Evolutionary conservation across 2,329 filamentous ascomycete genomes (phyloP).

Genomic region (Phaeoacremonium minimum): DNA sequence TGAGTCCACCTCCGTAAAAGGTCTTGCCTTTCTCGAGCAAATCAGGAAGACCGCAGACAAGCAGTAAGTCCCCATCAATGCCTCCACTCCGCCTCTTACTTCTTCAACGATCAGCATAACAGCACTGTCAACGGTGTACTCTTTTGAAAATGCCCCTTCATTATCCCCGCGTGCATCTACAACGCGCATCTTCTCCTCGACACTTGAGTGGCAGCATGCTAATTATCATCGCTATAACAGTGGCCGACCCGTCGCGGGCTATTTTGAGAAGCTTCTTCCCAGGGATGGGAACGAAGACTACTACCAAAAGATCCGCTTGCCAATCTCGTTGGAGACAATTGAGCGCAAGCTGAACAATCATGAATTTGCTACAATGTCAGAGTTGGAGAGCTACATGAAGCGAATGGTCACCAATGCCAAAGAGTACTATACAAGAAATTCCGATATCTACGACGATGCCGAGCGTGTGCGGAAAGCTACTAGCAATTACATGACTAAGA

Average conservation of each 20-base stretch:
- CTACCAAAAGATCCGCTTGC: slow-evolving; percentile 72
- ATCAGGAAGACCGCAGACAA: slow-evolving; percentile 77
- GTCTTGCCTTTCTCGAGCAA: slow-evolving; percentile 69
- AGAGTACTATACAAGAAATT: slow-evolving; percentile 72
- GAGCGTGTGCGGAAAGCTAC: slow-evolving; percentile 82
- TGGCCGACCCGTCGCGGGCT: slow-evolving; percentile 69
- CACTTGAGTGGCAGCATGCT: slow-evolving; percentile 2
- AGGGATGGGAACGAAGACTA: slow-evolving; percentile 65
- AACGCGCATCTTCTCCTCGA: slow-evolving; percentile 1
- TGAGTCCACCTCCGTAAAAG: slow-evolving; percentile 67
- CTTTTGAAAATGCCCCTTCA: too few species aligned
- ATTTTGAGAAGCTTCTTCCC: slow-evolving; percentile 70
- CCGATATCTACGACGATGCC: slow-evolving; percentile 74
- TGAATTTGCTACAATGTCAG: slow-evolving; percentile 66
- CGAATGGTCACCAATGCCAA: slow-evolving; percentile 86
- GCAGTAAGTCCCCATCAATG: slow-evolving; percentile 51
- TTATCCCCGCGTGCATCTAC: too few species aligned
- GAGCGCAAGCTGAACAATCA: slow-evolving; percentile 68
- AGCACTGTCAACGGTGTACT: too few species aligned
- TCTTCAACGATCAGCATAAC: too few species aligned
- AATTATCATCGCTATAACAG: slow-evolving; percentile 28
- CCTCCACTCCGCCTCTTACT: neutral
- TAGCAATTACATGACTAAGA: slow-evolving; percentile 82
- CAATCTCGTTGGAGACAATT: slow-evolving; percentile 73
- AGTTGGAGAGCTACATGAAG: slow-evolving; percentile 81